Conservation (phyloP, 2,329 filamentous ascomycete genomes). For the Trichoderma pleuroti region DNA sequence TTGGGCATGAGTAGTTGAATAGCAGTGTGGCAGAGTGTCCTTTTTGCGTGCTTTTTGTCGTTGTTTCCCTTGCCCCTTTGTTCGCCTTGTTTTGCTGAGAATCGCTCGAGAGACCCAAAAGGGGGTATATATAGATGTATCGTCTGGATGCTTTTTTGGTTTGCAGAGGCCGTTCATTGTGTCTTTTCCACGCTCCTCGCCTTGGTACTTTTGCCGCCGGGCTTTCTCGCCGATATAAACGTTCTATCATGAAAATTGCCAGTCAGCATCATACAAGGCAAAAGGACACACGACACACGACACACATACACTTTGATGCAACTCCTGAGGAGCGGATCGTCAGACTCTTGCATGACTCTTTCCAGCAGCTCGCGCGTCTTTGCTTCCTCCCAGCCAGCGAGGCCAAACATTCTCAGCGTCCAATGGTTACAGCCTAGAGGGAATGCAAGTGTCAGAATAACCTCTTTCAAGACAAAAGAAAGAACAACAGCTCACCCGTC, state of each 20-base stretch:
- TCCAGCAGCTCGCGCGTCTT: conserved; percentile 31
- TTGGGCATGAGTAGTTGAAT: background rate
- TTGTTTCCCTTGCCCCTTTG: background rate
- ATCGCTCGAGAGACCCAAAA: background rate
- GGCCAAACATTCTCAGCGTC: conserved; percentile 33
- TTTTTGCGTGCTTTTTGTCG: background rate
- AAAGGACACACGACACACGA: background rate
- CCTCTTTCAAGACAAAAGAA: too few relatives aligned
- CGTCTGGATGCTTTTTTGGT: background rate
- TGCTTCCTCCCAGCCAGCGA: conserved; percentile 32
- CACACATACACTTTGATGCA: conserved; percentile 33
- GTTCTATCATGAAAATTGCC: conserved; percentile 24
- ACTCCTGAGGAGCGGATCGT: conserved; percentile 29
- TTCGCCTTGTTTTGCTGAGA: background rate
- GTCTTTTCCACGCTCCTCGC: background rate
- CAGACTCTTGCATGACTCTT: conserved; percentile 31
- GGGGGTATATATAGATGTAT: background rate
- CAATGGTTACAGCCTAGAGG: conserved; percentile 3
- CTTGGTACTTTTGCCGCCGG: conserved; percentile 3
- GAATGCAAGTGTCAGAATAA: background rate
- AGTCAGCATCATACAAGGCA: conserved; percentile 2
- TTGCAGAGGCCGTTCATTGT: background rate
- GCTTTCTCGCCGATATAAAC: conserved; percentile 34
- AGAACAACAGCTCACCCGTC: background rate
- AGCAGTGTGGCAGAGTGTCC: background rate